Evolutionary conservation across 805 yeast species (phyloP), one percentile per base, ranked within the genome.

Genomic region (Pichia deserticola): DNA sequence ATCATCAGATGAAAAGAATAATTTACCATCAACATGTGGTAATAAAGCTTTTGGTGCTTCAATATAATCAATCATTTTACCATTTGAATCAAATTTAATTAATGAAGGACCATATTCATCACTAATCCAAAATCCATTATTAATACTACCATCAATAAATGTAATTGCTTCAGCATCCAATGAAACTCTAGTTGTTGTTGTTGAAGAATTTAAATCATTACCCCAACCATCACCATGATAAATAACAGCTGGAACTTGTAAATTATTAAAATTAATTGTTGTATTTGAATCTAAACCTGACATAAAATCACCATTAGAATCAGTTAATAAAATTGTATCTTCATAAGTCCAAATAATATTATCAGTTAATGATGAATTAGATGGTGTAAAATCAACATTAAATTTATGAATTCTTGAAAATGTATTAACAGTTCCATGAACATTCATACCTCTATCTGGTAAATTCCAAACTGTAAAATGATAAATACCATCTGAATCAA

Each of bases 31-130:
- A 44, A 63, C 57, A 43, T 53, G 59, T 15, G 69, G 68, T 15
- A 63, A 34, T 37, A 63, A 50, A 5, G 68, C 65, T 28, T 54
- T 58, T 36, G 67, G 67, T 11, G 68, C 67, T 13, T 51, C 47
- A 30, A 62, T 56, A 38, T 55, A 64, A 28, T 62, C 67, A 36
- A 56, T 25, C 45, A 65, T 47, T 15, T 49, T 43, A 44, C 68
- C 69, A 27, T 50, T 40, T 12, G 65, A 47, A 50, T 54, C 54
- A 40, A 64, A 65, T 43, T 58, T 59, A 54, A 57, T 60, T 30
- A 62, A 42, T 30, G 59, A 58, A n/a, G 69, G 69, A 5, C 69
- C 69, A 45, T 65, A 65, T 47, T 64, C 69, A 51, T 65, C 69
- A 41, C 63, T 50, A 43, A 65, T 58, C 68, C 68, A 63, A 51